Evolutionary conservation across 176 grass and related monocot genomes (phyloP), one percentile per base, ranked within the genome.

Genomic region (Aegilops sharonensis): DNA sequence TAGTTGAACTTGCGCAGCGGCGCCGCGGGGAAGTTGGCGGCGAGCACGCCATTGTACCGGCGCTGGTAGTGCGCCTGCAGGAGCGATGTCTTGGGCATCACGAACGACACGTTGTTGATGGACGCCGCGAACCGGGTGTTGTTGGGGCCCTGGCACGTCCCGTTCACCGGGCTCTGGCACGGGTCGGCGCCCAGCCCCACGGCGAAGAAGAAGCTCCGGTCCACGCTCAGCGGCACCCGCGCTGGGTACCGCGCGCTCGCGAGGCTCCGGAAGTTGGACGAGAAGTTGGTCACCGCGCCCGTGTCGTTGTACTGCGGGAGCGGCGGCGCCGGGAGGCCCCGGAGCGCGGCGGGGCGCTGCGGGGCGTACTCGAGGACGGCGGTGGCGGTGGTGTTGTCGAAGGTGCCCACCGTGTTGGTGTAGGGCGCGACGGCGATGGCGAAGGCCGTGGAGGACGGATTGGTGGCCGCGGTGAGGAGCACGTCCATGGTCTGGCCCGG

Each of bases 371-470:
- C 89, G 65, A 98, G 85, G 9, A 89, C 62, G 86, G 87, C 93
- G 35, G 39, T 82, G 17, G 91, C 93, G 4, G 95, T 95, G 68
- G 93, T 87, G 87, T 98, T 98, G 91, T 98, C 95, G 86, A 93
- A 95, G 20, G 95, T 92, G 78, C 87, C 95, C 1, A 82, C 13
- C 0, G 83, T 89, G 63, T 87, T 89, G 60, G 72, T 88, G 85
- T 93, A 97, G 0, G 93, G 93, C 71, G 80, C 65, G 68, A 83
- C 83, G 68, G 83, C 82, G 66, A 98, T 93, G 83, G 89, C 62
- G 77, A 87, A 98, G 45, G 72, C 84, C 11, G 86, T 37, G 24
- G 76, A 17, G 3, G 81, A 23, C 0, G 87, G 83, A 8, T 1
- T 47, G 3, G 75, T 4, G 11, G 68, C 32, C 0, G 91, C 73